Base-by-base conservation (phyloP, 345 rosid species). In the Cardamine resedifolia region DNA sequence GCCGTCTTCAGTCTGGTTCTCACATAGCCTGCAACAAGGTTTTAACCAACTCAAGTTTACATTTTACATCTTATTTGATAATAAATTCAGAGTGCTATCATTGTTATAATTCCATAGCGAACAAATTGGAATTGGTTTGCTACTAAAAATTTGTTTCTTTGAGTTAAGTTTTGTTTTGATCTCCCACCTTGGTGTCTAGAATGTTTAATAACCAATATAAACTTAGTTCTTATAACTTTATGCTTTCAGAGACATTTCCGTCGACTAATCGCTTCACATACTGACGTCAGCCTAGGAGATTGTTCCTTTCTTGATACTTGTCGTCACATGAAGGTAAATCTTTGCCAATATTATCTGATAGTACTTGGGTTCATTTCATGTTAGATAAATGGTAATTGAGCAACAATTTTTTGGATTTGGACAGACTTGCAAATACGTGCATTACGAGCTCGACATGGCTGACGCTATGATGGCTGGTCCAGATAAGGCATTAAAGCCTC, bases 241-340 rank as follows among this genome's bases (percentile, higher is more conserved):
- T 58, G 47, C 56, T 78, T 84, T 20, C 85, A 95, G 99, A 94
- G 95, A 75, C 99, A 95, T 84, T 95, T 95, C 26, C 88, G 97
- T 56, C 84, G 97, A 66, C 85, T 91, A 43, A 90, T 95, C 59
- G 96, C 99, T 80, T 90, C 91, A 68, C 99, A 95, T 74, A 95
- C 99, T 10, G 98, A 95, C 26, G 71, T 90, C 71, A 86, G 86
- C 78, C 85, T 91, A 74, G 99, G 99, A 68, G 99, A 95, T 72
- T 95, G 99, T 80, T 95, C 99, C 66, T 95, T 95, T 84, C 97
- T 95, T 9, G 99, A 95, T 82, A 95, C 99, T 70, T 95, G 99
- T 78, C 96, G 99, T 50, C 99, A 95, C 81, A 95, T 95, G 99
- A 95, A 95, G 96, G 98, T 90, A 79, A 36, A 51, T 24, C 65